Evolutionary conservation across 805 yeast genomes (phyloP).

Genomic region (Yarrowia sp.): DNA sequence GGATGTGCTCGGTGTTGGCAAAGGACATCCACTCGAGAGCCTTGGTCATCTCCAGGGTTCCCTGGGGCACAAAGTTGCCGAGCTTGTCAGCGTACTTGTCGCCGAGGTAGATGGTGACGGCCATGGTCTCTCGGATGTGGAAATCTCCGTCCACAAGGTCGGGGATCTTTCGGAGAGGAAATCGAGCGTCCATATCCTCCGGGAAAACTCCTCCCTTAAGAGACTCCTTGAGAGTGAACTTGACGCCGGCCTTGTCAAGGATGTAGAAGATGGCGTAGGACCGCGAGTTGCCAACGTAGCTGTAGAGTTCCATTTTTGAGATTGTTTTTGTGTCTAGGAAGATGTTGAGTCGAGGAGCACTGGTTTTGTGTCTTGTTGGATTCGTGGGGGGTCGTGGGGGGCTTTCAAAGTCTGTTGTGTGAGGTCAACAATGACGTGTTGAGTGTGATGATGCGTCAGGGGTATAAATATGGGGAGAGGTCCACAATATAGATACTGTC

Average conservation of each 20-base stretch:
- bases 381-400: not conserved
- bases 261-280: slow-evolving; percentile 22
- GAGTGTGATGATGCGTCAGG: not conserved
- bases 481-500: not conserved
- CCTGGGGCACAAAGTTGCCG: slow-evolving; percentile 57
- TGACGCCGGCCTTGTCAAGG: slow-evolving; percentile 10
- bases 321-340: not conserved
- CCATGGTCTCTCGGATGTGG: slow-evolving; percentile 60
- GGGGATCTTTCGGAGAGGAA: slow-evolving; percentile 60
- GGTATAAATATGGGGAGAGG: not conserved
- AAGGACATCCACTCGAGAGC: slow-evolving; percentile 77
- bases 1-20: slow-evolving; percentile 63
- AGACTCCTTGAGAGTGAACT: slow-evolving; percentile 19
- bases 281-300: slow-evolving; percentile 17
- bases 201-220: slow-evolving; percentile 22
- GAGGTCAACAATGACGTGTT: not conserved
- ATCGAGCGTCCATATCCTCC: slow-evolving; percentile 45
- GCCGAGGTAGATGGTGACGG: slow-evolving; percentile 48
- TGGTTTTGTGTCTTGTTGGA: not conserved
- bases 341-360: too few species aligned
- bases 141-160: slow-evolving; percentile 63
- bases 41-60: slow-evolving; percentile 57
- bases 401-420: not conserved
- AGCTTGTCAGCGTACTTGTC: slow-evolving; percentile 28
- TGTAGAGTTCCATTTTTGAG: slow-evolving; percentile 2